Percentiles rank a stretch among this genome's conserved stretches.
phyloP scores from a whole-genome alignment of 2,329 filamentous ascomycete genomes.

The Epichloe typhina region DNA sequence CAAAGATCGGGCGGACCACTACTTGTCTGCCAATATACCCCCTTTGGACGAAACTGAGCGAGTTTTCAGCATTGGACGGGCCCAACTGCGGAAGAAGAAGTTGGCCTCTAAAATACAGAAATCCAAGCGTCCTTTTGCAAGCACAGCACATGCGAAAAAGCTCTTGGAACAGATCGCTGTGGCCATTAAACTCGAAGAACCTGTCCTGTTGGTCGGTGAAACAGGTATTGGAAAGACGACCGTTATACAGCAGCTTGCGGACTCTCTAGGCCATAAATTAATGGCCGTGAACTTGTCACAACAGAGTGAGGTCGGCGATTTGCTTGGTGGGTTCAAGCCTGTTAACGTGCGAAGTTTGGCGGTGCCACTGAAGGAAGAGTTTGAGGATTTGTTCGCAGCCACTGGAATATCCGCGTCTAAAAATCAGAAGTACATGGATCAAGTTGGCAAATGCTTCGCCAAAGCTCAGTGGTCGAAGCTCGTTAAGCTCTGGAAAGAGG shows the following conservation, averaged over 20 bases:
- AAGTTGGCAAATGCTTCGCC: slow-evolving; percentile 64
- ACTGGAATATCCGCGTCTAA: slow-evolving; percentile 77
- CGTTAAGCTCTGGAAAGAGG: slow-evolving; percentile 77
- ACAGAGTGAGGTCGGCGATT: slow-evolving; percentile 92
- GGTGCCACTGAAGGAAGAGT: slow-evolving; percentile 83
- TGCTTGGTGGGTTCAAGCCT: slow-evolving; percentile 92
- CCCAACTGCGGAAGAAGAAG: slow-evolving; percentile 45
- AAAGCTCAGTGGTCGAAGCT: slow-evolving; percentile 81
- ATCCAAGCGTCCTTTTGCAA: slow-evolving; percentile 63
- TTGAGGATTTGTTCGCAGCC: slow-evolving; percentile 74
- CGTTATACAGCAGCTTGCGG: slow-evolving; percentile 82
- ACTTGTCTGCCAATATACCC: slow-evolving; percentile 60
- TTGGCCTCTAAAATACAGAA: slow-evolving; percentile 33
- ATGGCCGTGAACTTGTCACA: slow-evolving; percentile 93
- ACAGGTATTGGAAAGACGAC: slow-evolving; percentile 98
- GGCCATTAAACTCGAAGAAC: slow-evolving; percentile 72
- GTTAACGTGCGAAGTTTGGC: slow-evolving; percentile 81
- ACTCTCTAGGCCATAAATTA: slow-evolving; percentile 71
- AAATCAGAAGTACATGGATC: slow-evolving; percentile 76
- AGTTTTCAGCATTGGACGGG: slow-evolving; percentile 52
- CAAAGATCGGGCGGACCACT: slow-evolving; percentile 66
- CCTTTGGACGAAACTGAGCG: slow-evolving; percentile 47
- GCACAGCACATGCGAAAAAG: slow-evolving; percentile 70
- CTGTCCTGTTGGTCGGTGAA: slow-evolving; percentile 89
- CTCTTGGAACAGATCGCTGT: slow-evolving; percentile 81